Base-by-base conservation (phyloP, 2,329 filamentous ascomycete species). In the Didymella pomorum region DNA sequence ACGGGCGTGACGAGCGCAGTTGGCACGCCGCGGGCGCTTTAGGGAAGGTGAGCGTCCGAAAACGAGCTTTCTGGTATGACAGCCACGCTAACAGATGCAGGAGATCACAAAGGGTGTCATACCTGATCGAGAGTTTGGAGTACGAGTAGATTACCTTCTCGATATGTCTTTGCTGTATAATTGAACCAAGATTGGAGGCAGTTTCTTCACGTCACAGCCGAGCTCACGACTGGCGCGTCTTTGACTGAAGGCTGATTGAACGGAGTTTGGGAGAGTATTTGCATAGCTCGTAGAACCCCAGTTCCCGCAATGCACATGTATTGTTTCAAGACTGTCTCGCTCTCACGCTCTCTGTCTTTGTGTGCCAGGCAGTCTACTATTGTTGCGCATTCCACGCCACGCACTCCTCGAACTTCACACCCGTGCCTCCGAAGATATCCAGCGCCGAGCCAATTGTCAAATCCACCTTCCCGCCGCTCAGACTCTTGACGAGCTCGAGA, bases 401-500 rank as follows among this genome's bases (percentile, higher is more conserved):
- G 75, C 94, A 98, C 56, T 97, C 93, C 31, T 90, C 89, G 73
- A 98, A 93, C 62, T 85, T 92, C 52, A 97, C 92, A 1, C 92
- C 91, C 18, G 82, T 87, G 1, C 95, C 95, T 9, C 95, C 95
- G 76, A 99, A 99, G 65, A 97, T 93, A 79, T 99, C 95, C 69
- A 99, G 79, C 1, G 95, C 95, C 75, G 95, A 98, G 12, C 95
- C 95, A 73, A 98, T 98, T 0, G 95, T 99, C 68, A 99, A 81
- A 74, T 99, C 93, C 21, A 98, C 89, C 74, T 88, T 92, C 26
- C 92, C 93, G 33, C 79, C 77, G 76, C 94, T 97, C 64, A 97
- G 81, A 41, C 79, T 78, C 79, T 92, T 90, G 10, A 99, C 95
- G 33, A 87, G 83, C 58, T 95, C 91, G 26, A 99, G 79, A 72